Evolutionary conservation across 2,329 filamentous ascomycete genomes (phyloP).

Genomic region (Fusarium setosum): DNA sequence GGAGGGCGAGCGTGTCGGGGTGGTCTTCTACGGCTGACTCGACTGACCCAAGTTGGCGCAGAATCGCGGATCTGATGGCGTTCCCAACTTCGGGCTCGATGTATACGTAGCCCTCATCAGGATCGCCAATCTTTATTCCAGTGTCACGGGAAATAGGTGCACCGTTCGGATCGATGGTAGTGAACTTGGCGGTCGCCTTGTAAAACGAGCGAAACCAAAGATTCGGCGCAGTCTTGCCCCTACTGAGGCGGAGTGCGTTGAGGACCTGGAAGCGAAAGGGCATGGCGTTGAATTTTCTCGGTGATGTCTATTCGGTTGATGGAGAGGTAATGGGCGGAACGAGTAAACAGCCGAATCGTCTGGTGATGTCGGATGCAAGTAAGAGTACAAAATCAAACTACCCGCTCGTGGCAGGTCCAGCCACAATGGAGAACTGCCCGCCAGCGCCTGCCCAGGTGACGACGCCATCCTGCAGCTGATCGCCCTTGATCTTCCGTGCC

Average conservation of each 20-base stretch:
- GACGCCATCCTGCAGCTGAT: not conserved
- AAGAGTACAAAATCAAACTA: too few species aligned
- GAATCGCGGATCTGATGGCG: constrained; percentile 16
- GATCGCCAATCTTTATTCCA: constrained; percentile 22
- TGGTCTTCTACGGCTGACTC: not conserved
- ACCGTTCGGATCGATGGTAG: constrained; percentile 18
- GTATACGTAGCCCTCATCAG: constrained; percentile 16
- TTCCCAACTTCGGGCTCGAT: constrained; percentile 28
- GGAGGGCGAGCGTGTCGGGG: constrained; percentile 14
- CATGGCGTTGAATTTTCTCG: too few species aligned
- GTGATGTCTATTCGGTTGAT: too few species aligned
- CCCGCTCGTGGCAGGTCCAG: not conserved
- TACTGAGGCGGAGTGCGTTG: not conserved
- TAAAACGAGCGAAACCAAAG: constrained; percentile 9
- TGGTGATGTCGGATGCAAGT: too few species aligned
- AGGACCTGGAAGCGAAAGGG: too few species aligned
- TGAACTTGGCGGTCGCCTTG: constrained; percentile 17
- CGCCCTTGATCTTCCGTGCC: not conserved
- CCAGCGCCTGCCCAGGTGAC: constrained; percentile 20
- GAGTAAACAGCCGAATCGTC: too few species aligned
- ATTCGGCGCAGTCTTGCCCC: not conserved
- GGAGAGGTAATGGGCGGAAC: too few species aligned
- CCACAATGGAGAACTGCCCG: constrained; percentile 10
- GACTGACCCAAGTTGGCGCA: constrained; percentile 9
- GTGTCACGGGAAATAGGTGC: constrained; percentile 14